A percentile compares a stretch with the other conserved stretches of the same genome.
Evolutionary conservation across 2,329 filamentous ascomycete species (phyloP).

Genomic region (Hypoxylon sp.): DNA sequence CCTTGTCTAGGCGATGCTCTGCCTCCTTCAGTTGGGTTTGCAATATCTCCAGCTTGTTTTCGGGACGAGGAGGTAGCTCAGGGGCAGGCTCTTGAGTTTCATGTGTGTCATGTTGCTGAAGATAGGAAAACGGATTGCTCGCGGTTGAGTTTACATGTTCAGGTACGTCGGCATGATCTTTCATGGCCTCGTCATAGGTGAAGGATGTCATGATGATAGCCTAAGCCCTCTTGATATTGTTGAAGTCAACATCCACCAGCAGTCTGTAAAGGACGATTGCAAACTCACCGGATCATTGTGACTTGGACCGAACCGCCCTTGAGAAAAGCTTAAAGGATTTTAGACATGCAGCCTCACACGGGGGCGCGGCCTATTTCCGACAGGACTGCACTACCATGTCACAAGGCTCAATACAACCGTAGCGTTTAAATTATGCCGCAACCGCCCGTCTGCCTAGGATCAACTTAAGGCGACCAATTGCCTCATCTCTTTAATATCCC

Average conservation of each 20-base stretch:
- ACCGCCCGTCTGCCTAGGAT: neutral
- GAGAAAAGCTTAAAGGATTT: neutral
- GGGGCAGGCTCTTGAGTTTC: neutral
- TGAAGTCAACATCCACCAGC: neutral
- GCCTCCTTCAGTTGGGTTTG: neutral
- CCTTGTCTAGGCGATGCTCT: neutral
- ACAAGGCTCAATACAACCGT: neutral
- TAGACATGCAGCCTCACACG: neutral
- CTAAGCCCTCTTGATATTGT: neutral
- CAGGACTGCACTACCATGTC: neutral
- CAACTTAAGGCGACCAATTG: neutral
- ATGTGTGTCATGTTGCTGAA: neutral
- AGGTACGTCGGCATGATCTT: neutral
- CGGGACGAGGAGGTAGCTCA: neutral
- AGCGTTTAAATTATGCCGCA: neutral
- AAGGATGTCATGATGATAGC: neutral
- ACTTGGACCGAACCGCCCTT: neutral
- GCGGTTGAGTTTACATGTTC: neutral
- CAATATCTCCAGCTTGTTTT: neutral
- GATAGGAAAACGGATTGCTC: neutral
- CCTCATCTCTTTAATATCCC: neutral
- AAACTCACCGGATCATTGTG: neutral
- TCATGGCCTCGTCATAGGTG: neutral
- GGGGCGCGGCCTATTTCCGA: neutral
- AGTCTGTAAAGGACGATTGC: neutral